Percentiles rank a stretch among this genome's conserved stretches.
Conservation (phyloP, 2,329 filamentous ascomycete genomes). For the Beauveria sp. region DNA sequence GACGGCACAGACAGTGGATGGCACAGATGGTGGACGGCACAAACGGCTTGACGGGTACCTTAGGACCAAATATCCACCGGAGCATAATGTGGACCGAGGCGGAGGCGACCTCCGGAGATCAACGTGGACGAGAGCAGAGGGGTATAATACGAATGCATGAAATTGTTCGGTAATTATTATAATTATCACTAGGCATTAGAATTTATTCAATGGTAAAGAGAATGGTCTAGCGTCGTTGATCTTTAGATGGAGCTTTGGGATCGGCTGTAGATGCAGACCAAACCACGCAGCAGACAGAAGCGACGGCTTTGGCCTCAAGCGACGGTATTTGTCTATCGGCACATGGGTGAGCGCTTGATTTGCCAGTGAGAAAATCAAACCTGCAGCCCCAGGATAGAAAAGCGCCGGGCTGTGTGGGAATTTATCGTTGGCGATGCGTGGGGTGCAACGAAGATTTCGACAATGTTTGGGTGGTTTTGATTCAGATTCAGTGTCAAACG, state of each 20-base stretch:
- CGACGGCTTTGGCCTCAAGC: background rate
- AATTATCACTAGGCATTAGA: background rate
- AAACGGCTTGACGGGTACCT: too few species aligned
- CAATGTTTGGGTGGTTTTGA: too few species aligned
- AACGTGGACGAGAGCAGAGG: background rate
- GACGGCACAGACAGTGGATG: too few species aligned
- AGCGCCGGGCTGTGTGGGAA: too few species aligned
- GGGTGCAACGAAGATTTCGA: too few species aligned
- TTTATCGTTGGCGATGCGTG: too few species aligned
- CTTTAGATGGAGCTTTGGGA: background rate
- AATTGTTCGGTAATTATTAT: background rate
- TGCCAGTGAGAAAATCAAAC: too few species aligned
- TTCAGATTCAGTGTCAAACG: too few species aligned
- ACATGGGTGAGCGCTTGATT: too few species aligned
- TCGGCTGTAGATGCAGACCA: background rate
- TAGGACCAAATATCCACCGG: background rate
- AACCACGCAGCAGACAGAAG: background rate
- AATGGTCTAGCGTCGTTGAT: background rate
- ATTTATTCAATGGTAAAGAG: background rate
- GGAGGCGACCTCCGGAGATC: background rate
- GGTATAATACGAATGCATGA: background rate
- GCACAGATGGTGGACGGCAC: too few species aligned
- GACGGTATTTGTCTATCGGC: background rate
- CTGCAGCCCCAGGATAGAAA: too few species aligned
- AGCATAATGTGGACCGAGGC: background rate